Evolutionary conservation across 495 filamentous ascomycete genomes (phyloP), one percentile per base, ranked within the genome.

Genomic region (Coniosporium apollinis): DNA sequence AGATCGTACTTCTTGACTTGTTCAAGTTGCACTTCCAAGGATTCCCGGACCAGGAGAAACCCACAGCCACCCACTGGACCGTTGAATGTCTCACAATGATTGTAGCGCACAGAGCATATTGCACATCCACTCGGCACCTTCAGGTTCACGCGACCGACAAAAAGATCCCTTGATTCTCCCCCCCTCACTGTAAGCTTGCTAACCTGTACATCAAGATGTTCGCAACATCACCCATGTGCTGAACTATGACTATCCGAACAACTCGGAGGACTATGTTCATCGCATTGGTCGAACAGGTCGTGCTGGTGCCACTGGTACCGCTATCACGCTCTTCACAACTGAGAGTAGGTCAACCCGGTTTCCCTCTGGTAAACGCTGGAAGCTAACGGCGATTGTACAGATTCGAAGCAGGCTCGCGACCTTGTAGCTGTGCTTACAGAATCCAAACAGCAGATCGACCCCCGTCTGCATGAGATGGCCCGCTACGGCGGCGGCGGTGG

Each of bases 201-300:
- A 93, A 94, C 82, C 64, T 59, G 49, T 44, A 56, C 39, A 37
- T 76, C 30, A 94, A 97, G 89, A 97, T 76, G 89, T 97, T 70
- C 85, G 85, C 61, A 87, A 97, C 70, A 97, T 97, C 64, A 94
- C 87, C 61, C 89, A 97, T 66, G 89, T 97, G 65, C 70, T 97
- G 64, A 97, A 97, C 77, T 96, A 94, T 80, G 89, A 97, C 62
- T 94, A 94, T 59, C 89, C 89, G 56, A 94, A 96, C 70, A 97
- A 97, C 68, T 96, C 89, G 61, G 59, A 63, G 48, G 59, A 63
- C 43, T 63, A 63, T 37, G 54, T 63, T 47, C 59, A 63, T 39
- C 59, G 59, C 38, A 63, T 63, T 42, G 59, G 59, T 14, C 49
- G 59, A 38, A 63, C 59, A 43, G 59, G 57, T 46, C 59, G 59